Conservation (phyloP, 208 protist species). For the Leishmania tarentolae region DNA sequence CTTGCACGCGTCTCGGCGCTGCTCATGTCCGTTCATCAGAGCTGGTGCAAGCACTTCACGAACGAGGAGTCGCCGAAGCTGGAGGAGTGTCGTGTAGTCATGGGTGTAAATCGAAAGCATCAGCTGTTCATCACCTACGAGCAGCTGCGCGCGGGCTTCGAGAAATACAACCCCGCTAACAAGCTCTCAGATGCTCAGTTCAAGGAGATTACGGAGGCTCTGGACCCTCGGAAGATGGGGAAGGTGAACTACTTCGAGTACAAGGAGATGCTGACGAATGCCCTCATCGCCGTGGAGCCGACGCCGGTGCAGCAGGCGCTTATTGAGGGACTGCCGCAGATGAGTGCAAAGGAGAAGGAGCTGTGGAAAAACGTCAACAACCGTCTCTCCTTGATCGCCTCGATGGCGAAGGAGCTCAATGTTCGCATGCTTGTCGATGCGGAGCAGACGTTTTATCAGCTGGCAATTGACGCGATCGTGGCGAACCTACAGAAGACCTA, state of each 20-base stretch:
- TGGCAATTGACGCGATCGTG: conserved; percentile 94
- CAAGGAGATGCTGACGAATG: conserved; percentile 84
- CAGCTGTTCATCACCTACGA: conserved; percentile 68
- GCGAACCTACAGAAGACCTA: conserved; percentile 85
- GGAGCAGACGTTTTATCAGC: conserved; percentile 97
- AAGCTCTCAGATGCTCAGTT: conserved; percentile 59
- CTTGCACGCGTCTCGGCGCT: conserved; percentile 89
- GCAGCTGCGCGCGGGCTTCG: conserved; percentile 65
- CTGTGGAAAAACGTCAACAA: conserved; percentile 71
- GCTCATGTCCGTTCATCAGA: conserved; percentile 86
- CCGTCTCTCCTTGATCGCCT: conserved; percentile 73
- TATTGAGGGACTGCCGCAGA: conserved; percentile 59
- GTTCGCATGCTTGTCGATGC: conserved; percentile 95
- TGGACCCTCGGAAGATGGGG: conserved; percentile 76
- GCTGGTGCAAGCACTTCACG: conserved; percentile 82
- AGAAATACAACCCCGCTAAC: conserved; percentile 28
- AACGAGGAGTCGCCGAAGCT: conserved; percentile 60
- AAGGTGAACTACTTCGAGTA: conserved; percentile 90
- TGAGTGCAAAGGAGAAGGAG: conserved; percentile 75
- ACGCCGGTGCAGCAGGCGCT: conserved; percentile 62
- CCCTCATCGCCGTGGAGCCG: conserved; percentile 62
- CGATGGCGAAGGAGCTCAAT: conserved; percentile 64
- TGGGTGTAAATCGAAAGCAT: conserved; percentile 69
- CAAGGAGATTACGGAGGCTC: conserved; percentile 48
- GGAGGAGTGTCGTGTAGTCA: conserved; percentile 89